Conservation (phyloP, 805 yeast genomes). For the Tetrapisispora nanseiensis region DNA sequence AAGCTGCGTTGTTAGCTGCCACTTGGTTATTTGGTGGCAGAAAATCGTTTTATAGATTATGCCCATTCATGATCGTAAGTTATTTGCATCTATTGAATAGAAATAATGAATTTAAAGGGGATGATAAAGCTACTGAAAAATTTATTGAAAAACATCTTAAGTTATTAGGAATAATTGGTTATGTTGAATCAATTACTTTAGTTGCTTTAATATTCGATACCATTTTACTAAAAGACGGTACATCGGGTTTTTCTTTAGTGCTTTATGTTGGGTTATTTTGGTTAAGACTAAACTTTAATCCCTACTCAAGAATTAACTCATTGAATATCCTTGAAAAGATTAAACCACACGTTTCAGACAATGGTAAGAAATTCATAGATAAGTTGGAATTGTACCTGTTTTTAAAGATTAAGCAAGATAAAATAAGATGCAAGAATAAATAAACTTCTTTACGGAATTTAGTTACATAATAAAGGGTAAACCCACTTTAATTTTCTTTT, state of each 20-base stretch:
- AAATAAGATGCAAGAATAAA: neutral
- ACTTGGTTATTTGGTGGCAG: conserved; percentile 61
- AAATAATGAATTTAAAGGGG: conserved; percentile 12
- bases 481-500: too few species aligned
- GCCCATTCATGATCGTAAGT: conserved; percentile 52
- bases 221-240: conserved; percentile 45
- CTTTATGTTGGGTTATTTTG: conserved; percentile 53
- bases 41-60: conserved; percentile 52
- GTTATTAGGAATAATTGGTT: conserved; percentile 37
- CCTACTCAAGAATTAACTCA: conserved; percentile 31
- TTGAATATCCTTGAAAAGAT: conserved; percentile 23
- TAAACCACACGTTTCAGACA: conserved; percentile 29
- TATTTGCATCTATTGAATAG: conserved; percentile 42
- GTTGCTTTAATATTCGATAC: conserved; percentile 50
- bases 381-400: conserved; percentile 33
- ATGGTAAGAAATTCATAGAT: conserved; percentile 32
- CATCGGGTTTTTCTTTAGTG: conserved; percentile 60
- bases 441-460: too few species aligned
- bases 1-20: conserved; percentile 44
- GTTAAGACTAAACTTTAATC: conserved; percentile 52
- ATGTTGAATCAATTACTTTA: conserved; percentile 49
- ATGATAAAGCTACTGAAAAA: conserved; percentile 5
- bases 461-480: too few species aligned
- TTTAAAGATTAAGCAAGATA: conserved; percentile 32
- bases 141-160: conserved; percentile 11